phyloP scores from a whole-genome alignment of 139 green algal species.

The Trebouxia sp. region DNA sequence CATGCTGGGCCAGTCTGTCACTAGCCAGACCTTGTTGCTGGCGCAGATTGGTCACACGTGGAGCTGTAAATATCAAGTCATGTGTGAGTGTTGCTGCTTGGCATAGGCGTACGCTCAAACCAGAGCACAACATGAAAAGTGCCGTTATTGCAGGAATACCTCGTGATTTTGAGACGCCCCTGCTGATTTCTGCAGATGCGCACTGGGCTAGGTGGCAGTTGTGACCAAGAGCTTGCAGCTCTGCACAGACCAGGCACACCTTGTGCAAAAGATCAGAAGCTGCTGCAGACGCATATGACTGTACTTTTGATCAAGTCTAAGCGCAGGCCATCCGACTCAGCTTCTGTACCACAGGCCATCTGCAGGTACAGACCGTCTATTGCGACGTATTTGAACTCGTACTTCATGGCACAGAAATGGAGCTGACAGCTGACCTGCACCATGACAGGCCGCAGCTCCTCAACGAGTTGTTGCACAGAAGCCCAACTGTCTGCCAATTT shows the following conservation, averaged over 20 bases:
- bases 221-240: not conserved
- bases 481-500: not conserved
- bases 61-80: too few species aligned
- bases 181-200: not conserved
- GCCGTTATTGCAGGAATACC: too few species aligned
- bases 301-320: not conserved
- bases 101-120: too few species aligned
- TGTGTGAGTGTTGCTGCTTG: too few species aligned
- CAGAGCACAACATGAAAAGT: too few species aligned
- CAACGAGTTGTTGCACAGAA: not conserved
- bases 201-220: not conserved
- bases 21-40: too few species aligned
- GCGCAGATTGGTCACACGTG: too few species aligned
- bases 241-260: not conserved
- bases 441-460: not conserved
- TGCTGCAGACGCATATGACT: not conserved
- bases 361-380: not conserved
- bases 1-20: too few species aligned
- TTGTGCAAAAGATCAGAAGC: too few species aligned
- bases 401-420: too few species aligned
- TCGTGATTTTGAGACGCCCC: not conserved
- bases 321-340: not conserved
- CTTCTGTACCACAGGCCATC: not conserved
- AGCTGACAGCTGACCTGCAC: not conserved
- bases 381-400: too few species aligned